These are phyloP conservation scores for Fonsecaea erecta DNA, from an alignment of 2,329 filamentous ascomycete genomes.

Conservation along the genomic window DNA sequence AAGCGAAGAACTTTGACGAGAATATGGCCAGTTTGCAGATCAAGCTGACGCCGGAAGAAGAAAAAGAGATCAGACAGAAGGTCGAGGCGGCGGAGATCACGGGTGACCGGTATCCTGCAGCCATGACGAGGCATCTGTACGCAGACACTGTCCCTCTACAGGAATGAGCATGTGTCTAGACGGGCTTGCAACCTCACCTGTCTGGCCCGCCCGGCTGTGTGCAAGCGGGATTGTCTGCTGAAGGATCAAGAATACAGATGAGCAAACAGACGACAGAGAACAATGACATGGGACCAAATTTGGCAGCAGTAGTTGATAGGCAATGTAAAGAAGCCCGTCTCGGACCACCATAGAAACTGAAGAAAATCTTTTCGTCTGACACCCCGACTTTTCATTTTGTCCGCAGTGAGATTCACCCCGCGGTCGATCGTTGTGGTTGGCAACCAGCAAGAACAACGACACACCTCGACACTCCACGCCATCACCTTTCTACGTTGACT, in stretches of 20 bases:
- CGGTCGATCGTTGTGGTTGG: background rate
- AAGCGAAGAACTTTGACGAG: constrained; percentile 40
- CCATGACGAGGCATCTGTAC: constrained; percentile 10
- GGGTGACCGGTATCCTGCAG: constrained; percentile 2
- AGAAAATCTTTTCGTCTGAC: background rate
- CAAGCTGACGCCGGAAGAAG: constrained; percentile 50
- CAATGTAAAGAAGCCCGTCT: too few species aligned
- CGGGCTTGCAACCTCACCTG: too few species aligned
- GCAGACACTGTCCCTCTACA: constrained; percentile 12
- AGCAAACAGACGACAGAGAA: too few species aligned
- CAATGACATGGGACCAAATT: too few species aligned
- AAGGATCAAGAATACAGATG: too few species aligned
- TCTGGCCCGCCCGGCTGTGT: too few species aligned
- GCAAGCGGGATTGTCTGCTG: too few species aligned
- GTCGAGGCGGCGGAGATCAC: constrained; percentile 38
- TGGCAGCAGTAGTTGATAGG: too few species aligned
- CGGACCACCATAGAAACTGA: background rate
- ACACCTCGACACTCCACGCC: too few species aligned
- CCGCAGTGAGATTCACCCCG: background rate
- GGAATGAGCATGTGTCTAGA: background rate
- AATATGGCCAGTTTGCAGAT: constrained; percentile 40
- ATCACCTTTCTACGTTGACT: background rate
- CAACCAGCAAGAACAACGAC: background rate
- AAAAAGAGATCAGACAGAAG: constrained; percentile 56
- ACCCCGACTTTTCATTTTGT: background rate